Percentiles rank a stretch among this genome's conserved stretches.
Conservation (phyloP, 768 basidiomycete genomes). For the Mycena galopus region DNA sequence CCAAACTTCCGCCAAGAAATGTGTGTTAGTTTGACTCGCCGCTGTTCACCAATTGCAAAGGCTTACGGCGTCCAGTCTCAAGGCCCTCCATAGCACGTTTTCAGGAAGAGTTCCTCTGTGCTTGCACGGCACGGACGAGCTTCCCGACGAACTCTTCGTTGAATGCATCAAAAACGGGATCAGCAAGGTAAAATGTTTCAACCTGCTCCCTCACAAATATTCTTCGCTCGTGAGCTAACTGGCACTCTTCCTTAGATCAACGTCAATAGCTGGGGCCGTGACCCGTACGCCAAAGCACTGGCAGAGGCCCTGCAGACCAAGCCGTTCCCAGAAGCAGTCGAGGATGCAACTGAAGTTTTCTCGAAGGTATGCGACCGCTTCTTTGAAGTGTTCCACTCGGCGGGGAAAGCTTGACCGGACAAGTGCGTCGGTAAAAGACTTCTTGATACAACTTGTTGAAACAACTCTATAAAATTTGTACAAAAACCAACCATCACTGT, state of each 20-base stretch:
- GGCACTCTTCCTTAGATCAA: constrained; percentile 50
- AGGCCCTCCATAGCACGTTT: constrained; percentile 52
- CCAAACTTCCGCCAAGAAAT: constrained; percentile 62
- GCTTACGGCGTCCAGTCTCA: constrained; percentile 44
- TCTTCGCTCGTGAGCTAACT: neutral
- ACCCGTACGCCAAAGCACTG: constrained; percentile 55
- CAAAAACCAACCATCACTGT: no score
- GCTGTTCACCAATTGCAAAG: neutral
- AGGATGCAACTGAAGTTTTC: constrained; percentile 59
- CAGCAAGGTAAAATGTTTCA: constrained; percentile 50
- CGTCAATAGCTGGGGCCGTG: constrained; percentile 61
- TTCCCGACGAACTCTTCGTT: constrained; percentile 58
- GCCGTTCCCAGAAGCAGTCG: constrained; percentile 60
- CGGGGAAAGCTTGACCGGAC: constrained; percentile 56
- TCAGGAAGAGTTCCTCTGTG: constrained; percentile 53
- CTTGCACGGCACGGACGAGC: constrained; percentile 60
- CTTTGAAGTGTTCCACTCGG: constrained; percentile 55
- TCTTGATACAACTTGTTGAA: no score
- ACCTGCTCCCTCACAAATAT: no score
- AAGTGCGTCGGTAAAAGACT: no score
- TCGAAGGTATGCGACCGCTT: constrained; percentile 56
- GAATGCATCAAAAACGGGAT: constrained; percentile 62
- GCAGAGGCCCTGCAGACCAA: constrained; percentile 48
- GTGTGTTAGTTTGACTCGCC: constrained; percentile 36
- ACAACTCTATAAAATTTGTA: no score